Evolutionary conservation across 768 basidiomycete genomes (phyloP).

Genomic region (Nidula microcarpa): DNA sequence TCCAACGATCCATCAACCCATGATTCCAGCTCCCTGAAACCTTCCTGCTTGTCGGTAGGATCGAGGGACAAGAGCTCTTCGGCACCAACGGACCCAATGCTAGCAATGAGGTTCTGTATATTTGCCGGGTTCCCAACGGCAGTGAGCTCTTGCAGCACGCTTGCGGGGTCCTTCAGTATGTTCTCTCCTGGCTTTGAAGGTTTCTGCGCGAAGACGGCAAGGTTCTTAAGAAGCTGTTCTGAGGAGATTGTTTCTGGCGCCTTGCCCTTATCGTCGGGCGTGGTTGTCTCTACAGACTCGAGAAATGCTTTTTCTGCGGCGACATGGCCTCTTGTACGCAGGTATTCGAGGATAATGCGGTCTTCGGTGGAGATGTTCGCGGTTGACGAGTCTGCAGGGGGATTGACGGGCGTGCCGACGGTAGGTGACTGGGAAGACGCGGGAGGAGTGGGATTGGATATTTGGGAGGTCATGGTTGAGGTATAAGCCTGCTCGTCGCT

Average conservation of each 20-base stretch:
- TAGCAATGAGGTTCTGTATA: conserved; percentile 74
- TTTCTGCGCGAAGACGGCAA: conserved; percentile 70
- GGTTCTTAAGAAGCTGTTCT: conserved; percentile 51
- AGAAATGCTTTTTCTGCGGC: conserved; percentile 47
- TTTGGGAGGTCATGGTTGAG: conserved; percentile 29
- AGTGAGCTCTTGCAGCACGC: conserved; percentile 64
- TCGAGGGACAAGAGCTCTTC: conserved; percentile 81
- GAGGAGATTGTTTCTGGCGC: conserved; percentile 36
- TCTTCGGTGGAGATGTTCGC: conserved; percentile 35
- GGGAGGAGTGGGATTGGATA: conserved; percentile 40
- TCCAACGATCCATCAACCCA: conserved; percentile 91
- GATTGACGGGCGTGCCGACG: conserved; percentile 43
- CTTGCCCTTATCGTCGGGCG: conserved; percentile 43
- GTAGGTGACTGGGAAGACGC: conserved; percentile 46
- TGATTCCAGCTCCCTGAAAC: conserved; percentile 79
- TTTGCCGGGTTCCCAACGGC: conserved; percentile 68
- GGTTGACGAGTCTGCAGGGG: conserved; percentile 28
- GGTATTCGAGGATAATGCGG: conserved; percentile 42
- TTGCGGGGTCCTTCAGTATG: conserved; percentile 61
- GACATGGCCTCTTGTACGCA: conserved; percentile 44
- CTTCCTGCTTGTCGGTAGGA: conserved; percentile 83
- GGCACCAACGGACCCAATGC: conserved; percentile 74
- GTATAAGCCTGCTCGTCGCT: not conserved
- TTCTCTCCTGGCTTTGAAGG: conserved; percentile 67
- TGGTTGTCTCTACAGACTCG: conserved; percentile 36